Evolutionary conservation across 1,139 yeast species (phyloP), one percentile per base, ranked within the genome.

Genomic region (Taiozyma onychis): DNA sequence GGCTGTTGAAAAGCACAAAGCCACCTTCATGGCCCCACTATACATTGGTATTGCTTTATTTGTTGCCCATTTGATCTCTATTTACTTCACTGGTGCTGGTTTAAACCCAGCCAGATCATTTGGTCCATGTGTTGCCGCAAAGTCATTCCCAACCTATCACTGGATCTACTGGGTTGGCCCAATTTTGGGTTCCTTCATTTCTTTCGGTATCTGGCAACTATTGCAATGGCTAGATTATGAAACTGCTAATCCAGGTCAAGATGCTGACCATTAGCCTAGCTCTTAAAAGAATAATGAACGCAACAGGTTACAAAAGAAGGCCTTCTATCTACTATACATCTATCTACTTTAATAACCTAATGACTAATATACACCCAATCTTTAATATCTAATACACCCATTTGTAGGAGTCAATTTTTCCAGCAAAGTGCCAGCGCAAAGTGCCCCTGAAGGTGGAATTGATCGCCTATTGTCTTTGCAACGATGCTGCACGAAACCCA

Each of bases 161-260:
- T 89, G 96, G 96, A 88, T 89, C 58, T 89, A 89, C 76, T 88
- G 95, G 95, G 79, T 89, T 51, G 96, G 96, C 52, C 96, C 96
- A 55, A 61, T 83, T 51, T 64, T 86, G 54, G 96, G 95, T 57
- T 72, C 93, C 7, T 57, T 75, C 49, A 66, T 88, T 60, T 85
- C 96, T 39, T 80, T 77, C 58, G 80, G 76, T 55, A 74, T 87
- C 60, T 87, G 88, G 84, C 77, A 83, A 67, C 57, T 81, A 49
- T 73, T 88, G 72, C 84, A 81, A 70, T 61, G 78, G 62, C 74
- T 87, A 65, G 76, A 84, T 63, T 86, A 85, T 71, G 83, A 81
- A 70, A 81, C 88, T 55, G 75, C 82, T 68, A 82, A 83, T 73
- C 87, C 88, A 54, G 86, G 86, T 54, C 88, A 83, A 72, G 88